These are phyloP conservation scores for Cubamyces lactineus DNA, from an alignment of 768 basidiomycete species.

Conservation along the genomic window DNA sequence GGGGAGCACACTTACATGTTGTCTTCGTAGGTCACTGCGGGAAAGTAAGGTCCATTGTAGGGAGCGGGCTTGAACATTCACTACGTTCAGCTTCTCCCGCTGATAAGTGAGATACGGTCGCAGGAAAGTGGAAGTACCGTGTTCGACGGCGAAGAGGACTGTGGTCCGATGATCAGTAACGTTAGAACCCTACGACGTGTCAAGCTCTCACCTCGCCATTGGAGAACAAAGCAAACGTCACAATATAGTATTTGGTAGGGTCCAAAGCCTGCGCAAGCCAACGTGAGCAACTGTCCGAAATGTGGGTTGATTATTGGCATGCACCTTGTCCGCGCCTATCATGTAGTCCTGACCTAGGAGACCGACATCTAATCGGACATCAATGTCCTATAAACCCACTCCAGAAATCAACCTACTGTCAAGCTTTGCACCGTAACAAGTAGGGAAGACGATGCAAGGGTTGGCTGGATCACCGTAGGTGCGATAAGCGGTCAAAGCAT, in stretches of 20 bases:
- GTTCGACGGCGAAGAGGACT: conserved; percentile 68
- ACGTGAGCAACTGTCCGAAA: neutral
- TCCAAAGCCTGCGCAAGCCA: conserved; percentile 46
- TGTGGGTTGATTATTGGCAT: neutral
- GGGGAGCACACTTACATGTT: conserved; percentile 46
- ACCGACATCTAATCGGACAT: conserved; percentile 20
- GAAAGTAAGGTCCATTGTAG: conserved; percentile 63
- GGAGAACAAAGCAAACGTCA: conserved; percentile 60
- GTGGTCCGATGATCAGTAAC: neutral
- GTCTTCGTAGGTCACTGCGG: conserved; percentile 57
- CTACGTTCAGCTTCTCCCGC: neutral
- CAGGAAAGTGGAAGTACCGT: conserved; percentile 41
- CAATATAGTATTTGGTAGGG: conserved; percentile 54
- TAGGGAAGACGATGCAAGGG: conserved; percentile 61
- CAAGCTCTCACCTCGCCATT: conserved; percentile 53
- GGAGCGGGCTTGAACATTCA: conserved; percentile 47
- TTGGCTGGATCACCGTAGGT: conserved; percentile 55
- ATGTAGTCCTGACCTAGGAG: conserved; percentile 48
- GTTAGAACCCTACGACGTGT: neutral
- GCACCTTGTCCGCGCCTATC: conserved; percentile 54
- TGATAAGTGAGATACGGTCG: neutral
- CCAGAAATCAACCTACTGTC: conserved; percentile 45
- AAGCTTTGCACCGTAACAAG: conserved; percentile 57
- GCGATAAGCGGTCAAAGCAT: conserved; percentile 60
- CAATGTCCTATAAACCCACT: neutral